phyloP scores from a whole-genome alignment of 108 stramenopile genomes.

The Nitzschia sp. region DNA sequence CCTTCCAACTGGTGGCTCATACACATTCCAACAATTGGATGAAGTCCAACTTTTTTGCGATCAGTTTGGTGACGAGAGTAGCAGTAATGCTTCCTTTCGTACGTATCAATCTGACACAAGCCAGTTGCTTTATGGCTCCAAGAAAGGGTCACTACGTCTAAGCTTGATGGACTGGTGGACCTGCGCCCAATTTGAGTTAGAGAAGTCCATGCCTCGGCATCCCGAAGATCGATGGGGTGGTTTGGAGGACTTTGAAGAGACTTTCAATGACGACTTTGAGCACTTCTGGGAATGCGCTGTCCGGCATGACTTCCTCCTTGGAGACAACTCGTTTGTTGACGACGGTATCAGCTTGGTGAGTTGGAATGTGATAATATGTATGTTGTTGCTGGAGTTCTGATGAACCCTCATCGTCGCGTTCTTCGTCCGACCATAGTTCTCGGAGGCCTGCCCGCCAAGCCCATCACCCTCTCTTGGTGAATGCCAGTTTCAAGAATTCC shows the following conservation, averaged over 20 bases:
- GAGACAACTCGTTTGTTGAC: too few relatives aligned
- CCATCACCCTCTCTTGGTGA: too few relatives aligned
- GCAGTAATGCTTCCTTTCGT: not conserved
- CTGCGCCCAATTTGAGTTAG: constrained; percentile 1
- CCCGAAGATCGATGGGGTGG: constrained; percentile 19
- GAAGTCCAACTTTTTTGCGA: not conserved
- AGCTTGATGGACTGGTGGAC: not conserved
- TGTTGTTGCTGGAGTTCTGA: too few relatives aligned
- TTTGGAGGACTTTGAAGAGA: constrained; percentile 18
- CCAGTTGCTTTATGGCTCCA: not conserved
- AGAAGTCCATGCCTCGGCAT: not conserved
- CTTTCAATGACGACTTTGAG: constrained; percentile 13
- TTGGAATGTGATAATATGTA: too few relatives aligned
- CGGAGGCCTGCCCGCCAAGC: too few relatives aligned
- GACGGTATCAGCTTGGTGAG: too few relatives aligned
- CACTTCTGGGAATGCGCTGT: constrained; percentile 5
- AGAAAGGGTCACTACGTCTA: not conserved
- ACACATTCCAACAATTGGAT: too few relatives aligned
- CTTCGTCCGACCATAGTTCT: too few relatives aligned
- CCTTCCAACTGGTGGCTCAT: too few relatives aligned
- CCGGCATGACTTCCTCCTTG: too few relatives aligned
- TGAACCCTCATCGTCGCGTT: too few relatives aligned
- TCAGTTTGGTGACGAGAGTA: not conserved
- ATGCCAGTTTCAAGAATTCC: too few relatives aligned
- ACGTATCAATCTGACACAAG: not conserved